phyloP scores from a whole-genome alignment of 2,329 filamentous ascomycete genomes.

The Sphaerulina vaccinii region DNA sequence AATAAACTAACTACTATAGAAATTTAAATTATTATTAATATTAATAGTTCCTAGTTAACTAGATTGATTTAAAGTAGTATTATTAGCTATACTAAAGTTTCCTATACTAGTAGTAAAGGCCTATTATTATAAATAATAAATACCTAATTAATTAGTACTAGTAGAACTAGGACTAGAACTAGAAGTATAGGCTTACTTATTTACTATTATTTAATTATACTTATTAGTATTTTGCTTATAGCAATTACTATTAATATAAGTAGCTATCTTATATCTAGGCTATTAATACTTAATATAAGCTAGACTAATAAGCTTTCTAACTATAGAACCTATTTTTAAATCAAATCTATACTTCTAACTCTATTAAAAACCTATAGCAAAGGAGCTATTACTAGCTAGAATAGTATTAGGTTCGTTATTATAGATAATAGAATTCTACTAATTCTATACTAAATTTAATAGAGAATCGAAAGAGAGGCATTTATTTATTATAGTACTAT shows the following conservation, averaged over 20 bases:
- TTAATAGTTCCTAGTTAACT: not conserved
- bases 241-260: not conserved
- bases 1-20: not conserved
- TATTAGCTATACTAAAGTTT: not conserved
- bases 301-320: not conserved
- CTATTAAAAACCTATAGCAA: not conserved
- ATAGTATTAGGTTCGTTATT: not conserved
- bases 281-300: not conserved
- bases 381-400: not conserved
- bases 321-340: not conserved
- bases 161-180: not conserved
- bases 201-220: not conserved
- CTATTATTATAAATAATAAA: not conserved
- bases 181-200: too few species aligned
- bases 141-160: not conserved
- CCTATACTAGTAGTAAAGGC: not conserved
- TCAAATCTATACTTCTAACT: not conserved
- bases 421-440: not conserved
- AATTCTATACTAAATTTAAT: not conserved
- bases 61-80: not conserved
- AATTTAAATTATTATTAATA: not conserved
- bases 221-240: not conserved
- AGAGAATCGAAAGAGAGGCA: not conserved
- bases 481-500: not conserved
- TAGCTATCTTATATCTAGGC: not conserved